Evolutionary conservation across 164 flowering plant genomes (phyloP).

Genomic region (Taxillus chinensis): DNA sequence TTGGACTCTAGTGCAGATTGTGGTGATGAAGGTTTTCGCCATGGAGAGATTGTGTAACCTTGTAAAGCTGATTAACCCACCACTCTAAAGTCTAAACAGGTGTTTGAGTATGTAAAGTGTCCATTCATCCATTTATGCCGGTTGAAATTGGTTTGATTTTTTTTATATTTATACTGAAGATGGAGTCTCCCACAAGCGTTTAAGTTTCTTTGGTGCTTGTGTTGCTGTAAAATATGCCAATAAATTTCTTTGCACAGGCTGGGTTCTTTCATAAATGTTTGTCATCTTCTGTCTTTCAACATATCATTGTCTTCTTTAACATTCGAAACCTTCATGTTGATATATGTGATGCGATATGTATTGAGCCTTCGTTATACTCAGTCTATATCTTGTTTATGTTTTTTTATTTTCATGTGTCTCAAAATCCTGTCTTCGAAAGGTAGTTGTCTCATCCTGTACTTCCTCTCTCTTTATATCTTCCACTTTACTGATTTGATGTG

Average conservation of each 20-base stretch:
- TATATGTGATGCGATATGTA: too few species aligned
- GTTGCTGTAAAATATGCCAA: slow-evolving; percentile 35
- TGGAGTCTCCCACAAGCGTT: slow-evolving; percentile 29
- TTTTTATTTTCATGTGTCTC: too few species aligned
- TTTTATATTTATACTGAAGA: slow-evolving; percentile 45
- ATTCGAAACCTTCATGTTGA: too few species aligned
- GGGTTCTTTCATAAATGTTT: slow-evolving; percentile 16
- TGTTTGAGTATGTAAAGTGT: slow-evolving; percentile 15
- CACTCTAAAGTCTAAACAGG: slow-evolving; percentile 19
- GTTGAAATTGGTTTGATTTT: slow-evolving; percentile 38
- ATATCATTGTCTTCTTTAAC: too few species aligned
- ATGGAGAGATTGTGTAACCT: slow-evolving; percentile 60
- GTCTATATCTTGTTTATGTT: too few species aligned
- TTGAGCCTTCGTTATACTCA: too few species aligned
- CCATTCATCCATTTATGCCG: slow-evolving; percentile 18
- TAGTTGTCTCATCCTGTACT: too few species aligned
- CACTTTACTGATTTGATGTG: too few species aligned
- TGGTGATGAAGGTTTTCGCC: slow-evolving; percentile 67
- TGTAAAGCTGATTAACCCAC: slow-evolving; percentile 15
- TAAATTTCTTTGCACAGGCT: slow-evolving; percentile 40
- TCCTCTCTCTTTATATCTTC: too few species aligned
- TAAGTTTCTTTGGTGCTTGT: slow-evolving; percentile 20
- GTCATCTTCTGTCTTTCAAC: neutral
- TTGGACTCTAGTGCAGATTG: slow-evolving; percentile 73
- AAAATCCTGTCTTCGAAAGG: too few species aligned